Evolutionary conservation across 2,329 filamentous ascomycete species (phyloP), one percentile per base, ranked within the genome.

Genomic region (Metarhizium album): DNA sequence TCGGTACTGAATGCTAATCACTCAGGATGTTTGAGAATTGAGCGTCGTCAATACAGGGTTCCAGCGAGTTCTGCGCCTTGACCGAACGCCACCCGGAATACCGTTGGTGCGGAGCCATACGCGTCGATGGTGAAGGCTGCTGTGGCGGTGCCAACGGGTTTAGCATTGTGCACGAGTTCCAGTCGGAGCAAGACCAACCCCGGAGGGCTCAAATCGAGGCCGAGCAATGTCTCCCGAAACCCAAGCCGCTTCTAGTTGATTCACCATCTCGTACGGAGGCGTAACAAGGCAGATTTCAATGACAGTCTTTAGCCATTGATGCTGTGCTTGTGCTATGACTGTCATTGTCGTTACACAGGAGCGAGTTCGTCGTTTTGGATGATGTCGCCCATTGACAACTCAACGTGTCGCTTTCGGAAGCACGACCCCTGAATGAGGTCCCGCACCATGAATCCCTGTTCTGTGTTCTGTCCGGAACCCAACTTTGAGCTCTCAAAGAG

Each of bases 391-490:
- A 29, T 29, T 29, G 27, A 9, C 27, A n/a, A n/a, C n/a, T n/a
- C 27, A 29, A 29, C 27, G 2, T 9, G 27, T 29, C 27, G 4
- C 27, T 29, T 29, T 29, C 6, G 11, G 27, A 40, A 27, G 46
- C 35, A 47, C 18, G 38, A 20, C 27, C 27, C 27, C 3, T 29
- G 27, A 29, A 29, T 29, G 38, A 23, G 47, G 47, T 20, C 23
- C 38, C 23, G 38, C 27, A 49, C 43, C 43, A 35, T 43, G 47
- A 11, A 49, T n/a, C 47, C 38, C 38, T 43, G 47, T 42, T 38
- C 23, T 48, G 47, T 43, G 47, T 42, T 38, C 23, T 48, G 47
- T 11, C 22, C n/a, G 47, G 38, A 43, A 43, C 47, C 16, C 47
- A 33, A 14, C 35, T 48, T 42, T 13, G 23, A 43, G 27, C 27